Percentiles rank a stretch among this genome's conserved stretches.
These are phyloP conservation scores for Botrytis medusae DNA, from an alignment of 2,329 filamentous ascomycete genomes.

Conservation along the genomic window DNA sequence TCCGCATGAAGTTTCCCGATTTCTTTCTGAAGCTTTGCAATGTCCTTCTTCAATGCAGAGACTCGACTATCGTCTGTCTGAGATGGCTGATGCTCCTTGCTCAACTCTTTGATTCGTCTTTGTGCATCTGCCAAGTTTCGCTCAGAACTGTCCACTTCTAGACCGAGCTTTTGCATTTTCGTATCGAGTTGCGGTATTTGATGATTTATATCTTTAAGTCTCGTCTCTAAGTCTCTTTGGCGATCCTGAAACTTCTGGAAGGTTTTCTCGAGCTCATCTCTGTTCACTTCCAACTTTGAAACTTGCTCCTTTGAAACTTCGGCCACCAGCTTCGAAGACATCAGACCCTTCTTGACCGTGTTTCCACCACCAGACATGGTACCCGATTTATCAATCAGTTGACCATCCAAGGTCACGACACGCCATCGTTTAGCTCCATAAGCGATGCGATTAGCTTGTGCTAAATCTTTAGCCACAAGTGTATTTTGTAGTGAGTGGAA, in stretches of 20 bases:
- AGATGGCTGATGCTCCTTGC: constrained; percentile 76
- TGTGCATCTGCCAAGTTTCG: constrained; percentile 82
- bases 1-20: constrained; percentile 78
- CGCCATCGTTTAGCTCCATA: constrained; percentile 94
- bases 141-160: constrained; percentile 85
- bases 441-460: constrained; percentile 95
- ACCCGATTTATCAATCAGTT: constrained; percentile 96
- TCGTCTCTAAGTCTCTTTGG: constrained; percentile 74
- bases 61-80: constrained; percentile 76
- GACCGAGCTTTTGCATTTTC: constrained; percentile 82
- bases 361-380: constrained; percentile 98
- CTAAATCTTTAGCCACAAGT: constrained; percentile 84
- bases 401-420: constrained; percentile 91
- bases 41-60: constrained; percentile 71
- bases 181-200: constrained; percentile 85
- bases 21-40: constrained; percentile 72
- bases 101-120: constrained; percentile 81
- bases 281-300: constrained; percentile 78
- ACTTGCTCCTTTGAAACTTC: constrained; percentile 89
- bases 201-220: constrained; percentile 69
- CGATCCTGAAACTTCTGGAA: constrained; percentile 84
- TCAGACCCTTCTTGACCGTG: constrained; percentile 84
- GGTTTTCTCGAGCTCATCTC: constrained; percentile 78
- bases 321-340: constrained; percentile 93
- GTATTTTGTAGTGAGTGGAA: constrained; percentile 96